phyloP scores from a whole-genome alignment of 2,329 filamentous ascomycete genomes.

The Ophiostoma perfectum region DNA sequence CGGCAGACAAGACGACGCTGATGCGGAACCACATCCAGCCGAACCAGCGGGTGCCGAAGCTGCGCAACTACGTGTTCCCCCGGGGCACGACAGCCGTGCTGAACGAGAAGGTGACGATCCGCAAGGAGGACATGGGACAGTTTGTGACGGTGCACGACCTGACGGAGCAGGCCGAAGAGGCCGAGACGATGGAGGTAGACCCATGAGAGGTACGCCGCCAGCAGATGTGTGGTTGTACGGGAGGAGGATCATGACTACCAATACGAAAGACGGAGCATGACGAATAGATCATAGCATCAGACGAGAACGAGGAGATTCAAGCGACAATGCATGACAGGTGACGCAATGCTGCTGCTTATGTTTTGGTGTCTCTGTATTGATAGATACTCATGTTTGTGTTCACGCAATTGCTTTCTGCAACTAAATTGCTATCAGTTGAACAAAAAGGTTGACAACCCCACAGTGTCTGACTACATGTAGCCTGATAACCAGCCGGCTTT shows the following conservation, averaged over 20 bases:
- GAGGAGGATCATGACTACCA: background rate
- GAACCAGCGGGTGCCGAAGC: constrained; percentile 85
- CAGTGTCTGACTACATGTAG: background rate
- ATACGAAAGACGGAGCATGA: background rate
- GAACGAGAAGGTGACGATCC: constrained; percentile 86
- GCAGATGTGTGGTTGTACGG: background rate
- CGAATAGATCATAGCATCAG: constrained; percentile 5
- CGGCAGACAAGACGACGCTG: constrained; percentile 87
- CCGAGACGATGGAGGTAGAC: constrained; percentile 66
- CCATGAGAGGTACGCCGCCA: constrained; percentile 37
- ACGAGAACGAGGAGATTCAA: constrained; percentile 3
- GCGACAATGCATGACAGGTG: too few relatives aligned
- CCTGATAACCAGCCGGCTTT: background rate
- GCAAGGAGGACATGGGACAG: constrained; percentile 86
- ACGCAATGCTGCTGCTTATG: too few relatives aligned
- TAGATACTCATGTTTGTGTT: too few relatives aligned
- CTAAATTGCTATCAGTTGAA: too few relatives aligned
- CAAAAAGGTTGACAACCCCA: background rate
- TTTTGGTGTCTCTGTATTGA: too few relatives aligned
- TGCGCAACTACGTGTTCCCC: constrained; percentile 86
- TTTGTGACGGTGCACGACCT: constrained; percentile 90
- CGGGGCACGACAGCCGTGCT: constrained; percentile 91
- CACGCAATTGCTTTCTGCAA: too few relatives aligned
- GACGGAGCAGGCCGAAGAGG: constrained; percentile 47
- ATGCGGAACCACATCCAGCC: constrained; percentile 90